Conservation (phyloP, 1,284 basidiomycete species). For the Sporisorium exsertum region DNA sequence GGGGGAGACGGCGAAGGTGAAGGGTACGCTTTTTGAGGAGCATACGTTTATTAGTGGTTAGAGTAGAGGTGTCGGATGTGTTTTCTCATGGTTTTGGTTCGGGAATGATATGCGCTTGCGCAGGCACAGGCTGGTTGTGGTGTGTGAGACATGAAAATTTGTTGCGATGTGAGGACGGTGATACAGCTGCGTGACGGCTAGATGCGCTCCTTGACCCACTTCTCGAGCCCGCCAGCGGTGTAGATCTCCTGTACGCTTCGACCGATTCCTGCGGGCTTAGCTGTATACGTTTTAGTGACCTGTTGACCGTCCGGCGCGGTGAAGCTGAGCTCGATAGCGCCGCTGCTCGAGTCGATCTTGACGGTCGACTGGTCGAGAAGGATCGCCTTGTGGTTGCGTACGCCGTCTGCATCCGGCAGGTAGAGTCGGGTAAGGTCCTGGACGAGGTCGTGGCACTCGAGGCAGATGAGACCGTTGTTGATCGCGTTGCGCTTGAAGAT, state of each 20-base stretch:
- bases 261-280: conserved; percentile 65
- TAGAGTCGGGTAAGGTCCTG: conserved; percentile 82
- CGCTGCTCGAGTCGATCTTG: conserved; percentile 49
- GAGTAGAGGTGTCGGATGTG: not conserved
- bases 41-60: conserved; percentile 80
- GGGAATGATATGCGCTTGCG: not conserved
- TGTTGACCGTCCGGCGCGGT: conserved; percentile 23
- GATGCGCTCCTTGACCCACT: conserved; percentile 65
- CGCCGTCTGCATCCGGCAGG: conserved; percentile 75
- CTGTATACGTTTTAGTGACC: conserved; percentile 45
- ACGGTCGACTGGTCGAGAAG: conserved; percentile 51
- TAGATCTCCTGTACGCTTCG: conserved; percentile 67
- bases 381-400: conserved; percentile 71
- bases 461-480: conserved; percentile 96
- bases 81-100: not conserved
- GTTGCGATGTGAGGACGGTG: not conserved
- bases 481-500: conserved; percentile 99
- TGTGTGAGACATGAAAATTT: not conserved
- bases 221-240: conserved; percentile 65
- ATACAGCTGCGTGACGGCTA: conserved; percentile 8
- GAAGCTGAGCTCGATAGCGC: conserved; percentile 32
- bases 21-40: conserved; percentile 85
- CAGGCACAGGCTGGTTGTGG: not conserved
- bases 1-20: conserved; percentile 69
- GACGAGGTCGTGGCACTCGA: conserved; percentile 91